Evolutionary conservation across 371 early-diverging fungal species (phyloP).

Genomic region (Dichotomocladium elegans): DNA sequence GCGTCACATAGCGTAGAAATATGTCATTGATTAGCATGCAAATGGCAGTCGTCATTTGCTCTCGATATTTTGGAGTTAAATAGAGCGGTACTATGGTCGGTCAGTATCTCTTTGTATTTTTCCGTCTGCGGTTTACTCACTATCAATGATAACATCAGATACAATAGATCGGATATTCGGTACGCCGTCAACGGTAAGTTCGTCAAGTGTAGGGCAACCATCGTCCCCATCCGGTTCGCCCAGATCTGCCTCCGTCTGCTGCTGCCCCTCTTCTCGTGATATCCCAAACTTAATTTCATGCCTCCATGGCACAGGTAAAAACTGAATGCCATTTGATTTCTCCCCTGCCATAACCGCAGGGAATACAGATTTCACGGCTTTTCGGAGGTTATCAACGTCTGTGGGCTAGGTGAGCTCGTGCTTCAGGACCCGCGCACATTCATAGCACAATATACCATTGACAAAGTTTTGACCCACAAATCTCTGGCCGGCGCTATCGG

Average conservation of each 20-base stretch:
- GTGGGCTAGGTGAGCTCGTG: neutral
- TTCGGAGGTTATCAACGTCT: constrained; percentile 72
- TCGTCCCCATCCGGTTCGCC: constrained; percentile 55
- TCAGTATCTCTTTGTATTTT: too few relatives aligned
- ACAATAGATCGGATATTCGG: constrained; percentile 78
- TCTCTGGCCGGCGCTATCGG: constrained; percentile 70
- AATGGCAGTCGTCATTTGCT: constrained; percentile 74
- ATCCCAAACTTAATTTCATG: constrained; percentile 73
- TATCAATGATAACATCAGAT: constrained; percentile 78
- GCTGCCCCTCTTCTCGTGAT: constrained; percentile 44
- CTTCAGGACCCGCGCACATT: neutral
- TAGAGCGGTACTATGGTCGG: constrained; percentile 64
- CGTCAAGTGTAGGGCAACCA: constrained; percentile 65
- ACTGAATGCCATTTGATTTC: constrained; percentile 62
- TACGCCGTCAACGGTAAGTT: constrained; percentile 76
- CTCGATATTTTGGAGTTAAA: constrained; percentile 77
- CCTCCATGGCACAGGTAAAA: constrained; percentile 83
- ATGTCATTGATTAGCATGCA: constrained; percentile 72
- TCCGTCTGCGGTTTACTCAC: constrained; percentile 49
- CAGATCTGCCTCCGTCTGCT: constrained; percentile 45
- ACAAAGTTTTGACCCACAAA: constrained; percentile 73
- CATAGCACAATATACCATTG: constrained; percentile 46
- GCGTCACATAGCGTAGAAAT: constrained; percentile 58
- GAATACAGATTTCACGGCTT: constrained; percentile 57
- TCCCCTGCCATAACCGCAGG: constrained; percentile 20